These are phyloP conservation scores for Phytophthora pinifolia DNA, from an alignment of 352 stramenopile species.

Conservation along the genomic window DNA sequence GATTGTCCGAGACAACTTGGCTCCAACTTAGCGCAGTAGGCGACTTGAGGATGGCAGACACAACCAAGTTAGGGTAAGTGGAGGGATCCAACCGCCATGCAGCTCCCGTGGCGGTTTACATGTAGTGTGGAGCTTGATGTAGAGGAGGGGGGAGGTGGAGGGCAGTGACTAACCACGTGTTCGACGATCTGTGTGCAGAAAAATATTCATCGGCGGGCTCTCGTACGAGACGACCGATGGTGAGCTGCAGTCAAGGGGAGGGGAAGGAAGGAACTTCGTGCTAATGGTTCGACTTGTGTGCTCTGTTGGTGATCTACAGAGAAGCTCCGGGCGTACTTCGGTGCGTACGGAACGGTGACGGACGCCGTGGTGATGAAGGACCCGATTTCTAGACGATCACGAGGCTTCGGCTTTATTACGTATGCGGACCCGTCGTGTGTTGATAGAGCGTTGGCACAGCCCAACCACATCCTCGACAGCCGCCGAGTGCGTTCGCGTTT, in stretches of 20 bases:
- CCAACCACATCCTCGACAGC: slow-evolving; percentile 91
- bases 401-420: slow-evolving; percentile 94
- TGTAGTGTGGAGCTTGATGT: not conserved
- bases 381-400: slow-evolving; percentile 87
- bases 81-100: not conserved
- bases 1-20: slow-evolving; percentile 8
- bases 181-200: slow-evolving; percentile 38
- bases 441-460: slow-evolving; percentile 86
- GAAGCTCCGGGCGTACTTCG: slow-evolving; percentile 90
- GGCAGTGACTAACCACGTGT: slow-evolving; percentile 15
- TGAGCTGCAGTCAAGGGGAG: slow-evolving; percentile 21
- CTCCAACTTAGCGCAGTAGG: slow-evolving; percentile 29
- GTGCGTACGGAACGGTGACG: slow-evolving; percentile 85
- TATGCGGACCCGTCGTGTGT: slow-evolving; percentile 89
- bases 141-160: not conserved
- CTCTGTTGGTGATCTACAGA: slow-evolving; percentile 44
- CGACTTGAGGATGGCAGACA: slow-evolving; percentile 43
- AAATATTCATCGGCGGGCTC: slow-evolving; percentile 91
- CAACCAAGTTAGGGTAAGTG: slow-evolving; percentile 46
- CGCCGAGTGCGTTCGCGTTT: slow-evolving; percentile 57
- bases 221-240: slow-evolving; percentile 91
- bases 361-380: slow-evolving; percentile 95
- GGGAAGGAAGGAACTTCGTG: not conserved
- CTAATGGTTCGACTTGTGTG: slow-evolving; percentile 14
- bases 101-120: not conserved